phyloP scores from a whole-genome alignment of 805 yeast genomes.

The Wickerhamiella australiensis region DNA sequence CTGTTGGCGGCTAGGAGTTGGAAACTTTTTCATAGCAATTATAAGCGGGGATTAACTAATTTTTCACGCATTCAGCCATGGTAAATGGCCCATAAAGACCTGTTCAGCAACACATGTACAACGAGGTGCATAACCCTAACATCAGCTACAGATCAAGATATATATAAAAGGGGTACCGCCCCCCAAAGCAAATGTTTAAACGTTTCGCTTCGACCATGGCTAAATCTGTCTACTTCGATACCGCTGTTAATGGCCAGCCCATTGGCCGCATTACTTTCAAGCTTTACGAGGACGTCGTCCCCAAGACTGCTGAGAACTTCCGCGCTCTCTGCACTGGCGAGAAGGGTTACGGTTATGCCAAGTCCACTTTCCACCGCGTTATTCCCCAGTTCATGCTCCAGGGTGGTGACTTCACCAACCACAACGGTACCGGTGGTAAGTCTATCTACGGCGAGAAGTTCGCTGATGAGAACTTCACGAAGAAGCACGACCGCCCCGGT shows the following conservation, averaged over 20 bases:
- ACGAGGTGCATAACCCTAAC: slow-evolving; percentile 6
- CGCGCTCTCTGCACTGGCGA: slow-evolving; percentile 90
- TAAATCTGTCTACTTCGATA: slow-evolving; percentile 55
- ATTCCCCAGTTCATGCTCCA: slow-evolving; percentile 95
- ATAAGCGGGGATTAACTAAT: not conserved
- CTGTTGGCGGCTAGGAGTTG: not conserved
- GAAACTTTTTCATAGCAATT: not conserved
- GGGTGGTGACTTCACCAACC: slow-evolving; percentile 83
- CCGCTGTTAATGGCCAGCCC: slow-evolving; percentile 65
- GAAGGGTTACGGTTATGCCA: slow-evolving; percentile 83
- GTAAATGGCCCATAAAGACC: not conserved
- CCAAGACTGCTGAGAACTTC: slow-evolving; percentile 94
- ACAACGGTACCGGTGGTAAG: slow-evolving; percentile 69
- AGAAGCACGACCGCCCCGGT: slow-evolving; percentile 72
- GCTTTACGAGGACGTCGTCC: slow-evolving; percentile 80
- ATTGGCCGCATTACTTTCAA: slow-evolving; percentile 79
- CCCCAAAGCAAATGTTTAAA: slow-evolving; percentile 10
- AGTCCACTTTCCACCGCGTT: slow-evolving; percentile 89
- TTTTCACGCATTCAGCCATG: not conserved
- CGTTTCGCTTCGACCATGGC: slow-evolving; percentile 9
- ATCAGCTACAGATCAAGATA: not conserved
- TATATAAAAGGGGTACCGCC: slow-evolving; percentile 5
- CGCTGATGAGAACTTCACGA: slow-evolving; percentile 77
- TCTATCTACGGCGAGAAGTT: slow-evolving; percentile 75
- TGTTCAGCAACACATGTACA: slow-evolving; percentile 4